Evolutionary conservation across 2,329 filamentous ascomycete species (phyloP), one percentile per base, ranked within the genome.

Genomic region (Ophiostoma perfectum): DNA sequence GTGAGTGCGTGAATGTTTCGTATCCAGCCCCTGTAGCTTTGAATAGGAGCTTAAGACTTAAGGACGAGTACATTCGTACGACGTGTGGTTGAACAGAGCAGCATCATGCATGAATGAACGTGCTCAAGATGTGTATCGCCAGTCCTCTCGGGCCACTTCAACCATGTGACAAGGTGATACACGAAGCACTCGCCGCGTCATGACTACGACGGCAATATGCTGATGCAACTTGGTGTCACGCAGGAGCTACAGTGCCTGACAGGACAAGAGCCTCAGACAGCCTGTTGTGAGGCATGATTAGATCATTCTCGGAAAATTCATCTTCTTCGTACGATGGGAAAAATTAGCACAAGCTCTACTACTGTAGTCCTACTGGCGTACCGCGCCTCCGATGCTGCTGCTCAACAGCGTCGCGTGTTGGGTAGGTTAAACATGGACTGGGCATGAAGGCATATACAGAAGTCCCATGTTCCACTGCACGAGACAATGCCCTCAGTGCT

Each of bases 341-440:
- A 27, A 27, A 27, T 18, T 52, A 18, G 49, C 27, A 27, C 49
- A n/a, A 27, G 38, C 36, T 41, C 9, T 62, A 11, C 8, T 16
- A 36, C 58, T 62, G 36, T 38, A 16, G 58, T 62, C 36, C 58
- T n/a, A 62, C 58, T 38, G 49, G 11, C 49, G 49, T 55, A 55
- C n/a, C 11, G 27, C 27, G 27, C 36, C 11, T n/a, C 38, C 41
- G 58, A 41, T 5, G 7, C 39, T 62, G 38, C 38, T 39, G 58
- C 41, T 14, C 12, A 36, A 62, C 36, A 36, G 14, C 38, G 11
- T 41, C 58, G 58, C 58, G 58, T 62, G 58, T 9, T 41, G 38
- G 36, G 36, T 38, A 62, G 16, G 58, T n/a, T 5, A 12, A 16
- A 62, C 36, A 62, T 39, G 38, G n/a, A 5, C 36, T 41, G 27